A percentile compares a stretch with the other conserved stretches of the same genome.
Conservation (phyloP, 192 early-diverging fungal genomes). For the Coemansia nantahalensis region DNA sequence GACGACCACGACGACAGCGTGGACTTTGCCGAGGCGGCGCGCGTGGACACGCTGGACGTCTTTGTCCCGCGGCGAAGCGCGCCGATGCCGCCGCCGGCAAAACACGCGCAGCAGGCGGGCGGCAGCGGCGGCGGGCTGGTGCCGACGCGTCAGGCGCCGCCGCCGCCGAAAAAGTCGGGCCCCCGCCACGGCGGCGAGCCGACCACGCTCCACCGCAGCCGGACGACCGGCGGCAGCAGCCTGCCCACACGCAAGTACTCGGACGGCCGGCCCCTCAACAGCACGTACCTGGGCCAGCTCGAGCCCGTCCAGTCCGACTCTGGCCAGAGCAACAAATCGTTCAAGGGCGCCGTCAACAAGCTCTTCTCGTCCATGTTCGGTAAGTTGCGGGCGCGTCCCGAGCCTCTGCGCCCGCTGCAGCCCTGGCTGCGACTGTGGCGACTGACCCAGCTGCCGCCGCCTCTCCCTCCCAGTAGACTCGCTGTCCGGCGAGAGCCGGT, state of each 20-base stretch:
- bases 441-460: neutral
- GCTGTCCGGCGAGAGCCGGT: conserved; percentile 66
- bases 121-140: conserved; percentile 10
- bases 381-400: too few species aligned
- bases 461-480: conserved; percentile 36
- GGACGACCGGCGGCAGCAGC: conserved; percentile 39
- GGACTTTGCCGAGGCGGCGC: conserved; percentile 22
- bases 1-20: conserved; percentile 35
- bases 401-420: too few species aligned
- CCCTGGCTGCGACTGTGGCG: neutral
- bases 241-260: conserved; percentile 49
- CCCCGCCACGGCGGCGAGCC: conserved; percentile 20
- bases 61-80: conserved; percentile 55
- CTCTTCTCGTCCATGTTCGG: conserved; percentile 54
- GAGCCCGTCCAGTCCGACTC: conserved; percentile 47
- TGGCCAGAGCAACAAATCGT: conserved; percentile 47
- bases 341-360: conserved; percentile 55
- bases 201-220: conserved; percentile 48
- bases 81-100: conserved; percentile 39
- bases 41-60: conserved; percentile 26
- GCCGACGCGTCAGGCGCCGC: conserved; percentile 43
- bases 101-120: conserved; percentile 14
- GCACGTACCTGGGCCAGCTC: conserved; percentile 52
- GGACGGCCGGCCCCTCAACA: conserved; percentile 48
- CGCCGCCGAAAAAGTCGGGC: conserved; percentile 49